Conservation (phyloP, 352 stramenopile species). For the Plasmopara halstedii region DNA sequence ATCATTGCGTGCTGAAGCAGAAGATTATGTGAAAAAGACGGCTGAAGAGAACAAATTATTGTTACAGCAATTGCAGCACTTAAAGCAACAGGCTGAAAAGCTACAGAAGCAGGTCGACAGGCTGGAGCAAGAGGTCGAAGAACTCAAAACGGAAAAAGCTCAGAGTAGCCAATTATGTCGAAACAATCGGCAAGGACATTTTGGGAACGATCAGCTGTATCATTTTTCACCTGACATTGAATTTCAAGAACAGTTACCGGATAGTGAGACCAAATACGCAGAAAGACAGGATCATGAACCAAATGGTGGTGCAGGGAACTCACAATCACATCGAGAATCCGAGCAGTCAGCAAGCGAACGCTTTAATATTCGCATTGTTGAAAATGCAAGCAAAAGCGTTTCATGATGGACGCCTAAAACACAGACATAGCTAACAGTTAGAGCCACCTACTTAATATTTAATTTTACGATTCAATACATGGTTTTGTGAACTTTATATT, state of each 20-base stretch:
- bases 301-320: background rate
- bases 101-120: slow-evolving; percentile 16
- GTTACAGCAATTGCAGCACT: slow-evolving; percentile 10
- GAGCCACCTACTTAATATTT: no score
- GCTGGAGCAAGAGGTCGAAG: slow-evolving; percentile 10
- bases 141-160: slow-evolving; percentile 6
- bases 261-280: slow-evolving; percentile 1
- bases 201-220: slow-evolving; percentile 4
- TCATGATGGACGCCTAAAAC: background rate
- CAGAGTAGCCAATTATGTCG: slow-evolving; percentile 1
- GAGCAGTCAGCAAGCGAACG: background rate
- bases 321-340: background rate
- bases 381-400: background rate
- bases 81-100: slow-evolving; percentile 22
- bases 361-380: background rate
- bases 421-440: no score
- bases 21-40: slow-evolving; percentile 46
- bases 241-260: slow-evolving; percentile 6
- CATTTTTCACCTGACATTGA: slow-evolving; percentile 9
- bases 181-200: slow-evolving; percentile 1
- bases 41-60: slow-evolving; percentile 36
- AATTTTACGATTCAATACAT: no score
- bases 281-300: slow-evolving; percentile 7
- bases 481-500: no score
- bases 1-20: slow-evolving; percentile 35